Base-by-base conservation (phyloP, 441 rosid species). In the Populus trichocarpa region DNA sequence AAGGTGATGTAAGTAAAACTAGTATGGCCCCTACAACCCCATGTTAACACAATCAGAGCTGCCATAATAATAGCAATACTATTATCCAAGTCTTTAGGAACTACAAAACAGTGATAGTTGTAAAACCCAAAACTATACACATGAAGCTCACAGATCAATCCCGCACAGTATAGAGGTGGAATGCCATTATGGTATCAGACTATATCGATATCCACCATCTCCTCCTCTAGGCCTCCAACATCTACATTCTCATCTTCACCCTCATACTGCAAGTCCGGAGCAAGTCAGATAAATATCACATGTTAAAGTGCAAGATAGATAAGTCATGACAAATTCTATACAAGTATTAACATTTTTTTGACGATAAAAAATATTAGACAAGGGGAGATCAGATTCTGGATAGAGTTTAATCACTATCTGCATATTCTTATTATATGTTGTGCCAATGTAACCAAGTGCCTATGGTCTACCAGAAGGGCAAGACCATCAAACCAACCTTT, bases 201-300 rank as follows among this genome's bases (percentile, higher is more conserved):
- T 26, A 77, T 84, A 28, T 87, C 88, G 42, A 82, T 87, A 20
- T 89, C 84, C 76, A 68, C 83, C 76, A 80, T 82, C 81, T 84
- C 89, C 33, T 85, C 90, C 57, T 85, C 90, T 79, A 36, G 78
- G 79, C 83, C 89, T 25, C 78, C 90, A 50, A 77, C 79, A 33
- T 87, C 85, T 28, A 77, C 85, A 5, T 87, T 77, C 81, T 83
- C 86, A 61, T 87, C 89, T 6, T 79, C 84, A 61, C 85, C 92
- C 83, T 79, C 67, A 26, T 77, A 73, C 94, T 89, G 90, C 82
- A 78, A 4, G 30, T 42, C 53, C 50, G 50, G 33, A 74, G 33
- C 42, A 67, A 71, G 61, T 74, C 42, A n/a, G 22, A 22, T 33
- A 38, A 23, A 5, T 9, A 6, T 78, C 65, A 82, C 78, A 81